These are phyloP conservation scores for Myxozyma mucilagina DNA, from an alignment of 805 yeast species.

Conservation along the genomic window DNA sequence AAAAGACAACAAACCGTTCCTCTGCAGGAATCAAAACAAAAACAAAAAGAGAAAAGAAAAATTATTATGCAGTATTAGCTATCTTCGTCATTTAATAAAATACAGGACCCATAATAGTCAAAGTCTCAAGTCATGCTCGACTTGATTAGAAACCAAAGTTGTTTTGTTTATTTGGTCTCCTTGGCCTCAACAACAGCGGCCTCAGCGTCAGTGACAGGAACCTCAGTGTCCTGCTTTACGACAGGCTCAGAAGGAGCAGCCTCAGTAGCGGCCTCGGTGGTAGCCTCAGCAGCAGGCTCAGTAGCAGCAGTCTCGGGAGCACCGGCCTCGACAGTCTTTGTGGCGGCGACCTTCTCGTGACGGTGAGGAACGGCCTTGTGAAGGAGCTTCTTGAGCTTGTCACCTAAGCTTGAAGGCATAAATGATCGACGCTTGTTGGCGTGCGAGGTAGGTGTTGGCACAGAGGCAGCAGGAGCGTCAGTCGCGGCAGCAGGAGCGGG, in stretches of 20 bases:
- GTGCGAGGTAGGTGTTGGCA: constrained; percentile 10
- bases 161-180: not conserved
- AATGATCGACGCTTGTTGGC: constrained; percentile 22
- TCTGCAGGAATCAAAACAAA: not conserved
- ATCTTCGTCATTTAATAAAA: not conserved
- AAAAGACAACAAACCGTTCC: too few species aligned
- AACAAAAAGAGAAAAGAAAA: not conserved
- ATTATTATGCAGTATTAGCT: not conserved
- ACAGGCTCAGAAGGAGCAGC: constrained; percentile 4
- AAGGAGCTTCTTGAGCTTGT: constrained; percentile 26
- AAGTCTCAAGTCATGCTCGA: too few species aligned
- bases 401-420: constrained; percentile 28
- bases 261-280: constrained; percentile 17
- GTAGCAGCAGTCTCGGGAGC: constrained; percentile 5
- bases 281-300: constrained; percentile 15
- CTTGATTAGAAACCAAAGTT: not conserved
- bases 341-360: constrained; percentile 2
- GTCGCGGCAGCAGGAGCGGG: constrained; percentile 1
- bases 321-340: constrained; percentile 1
- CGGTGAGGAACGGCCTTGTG: constrained; percentile 22
- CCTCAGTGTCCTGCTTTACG: too few species aligned
- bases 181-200: constrained; percentile 12
- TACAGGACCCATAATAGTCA: not conserved
- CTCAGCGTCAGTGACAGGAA: not conserved
- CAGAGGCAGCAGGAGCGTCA: constrained; percentile 11